Base-by-base conservation (phyloP, 805 yeast species). In the Yueomyces sp. region DNA sequence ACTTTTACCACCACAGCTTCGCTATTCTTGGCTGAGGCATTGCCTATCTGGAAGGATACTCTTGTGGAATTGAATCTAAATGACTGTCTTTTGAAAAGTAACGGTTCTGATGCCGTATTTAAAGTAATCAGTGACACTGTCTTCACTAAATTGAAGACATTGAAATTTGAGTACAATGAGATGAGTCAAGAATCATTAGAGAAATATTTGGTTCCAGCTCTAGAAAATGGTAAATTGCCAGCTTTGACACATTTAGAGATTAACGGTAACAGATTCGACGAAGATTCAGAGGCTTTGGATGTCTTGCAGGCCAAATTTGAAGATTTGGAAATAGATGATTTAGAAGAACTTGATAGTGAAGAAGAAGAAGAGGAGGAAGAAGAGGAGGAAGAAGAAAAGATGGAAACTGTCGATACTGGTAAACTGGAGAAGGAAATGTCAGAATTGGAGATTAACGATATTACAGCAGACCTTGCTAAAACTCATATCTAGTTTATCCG, bases 231-330 rank as follows among this genome's bases (percentile, higher is more conserved):
- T 26, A 73, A 73, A 41, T 66, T 90, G 53, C 81, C 82, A 38
- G 67, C 69, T 26, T 70, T 92, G 59, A 68, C 75, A 56, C 43
- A 57, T 7, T 69, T 92, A 51, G 97, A 92, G 68, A 73, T 92
- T 51, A 90, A 92, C 58, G 99, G 99, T 59, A 92, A 92, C 66
- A 71, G 85, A 59, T 82, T 92, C 55, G 85, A 85, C 42, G 97
- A 92, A 62, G 97, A 90, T 50, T 77, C 85, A 38, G 82, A 77
- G 46, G 67, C 72, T 26, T 62, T 92, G 44, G 83, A 77, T 44
- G 63, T 66, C 42, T 75, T 90, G 49, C 70, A 62, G 40, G 75
- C 68, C 26, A 61, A 79, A 19, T 86, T 90, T 52, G 90, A 82
- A 60, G 67, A 92, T 33, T 95, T 90, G 55, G 98, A 92, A 59